These are phyloP conservation scores for Limonium bicolor DNA, from an alignment of 148 eudicot species.

Conservation along the genomic window DNA sequence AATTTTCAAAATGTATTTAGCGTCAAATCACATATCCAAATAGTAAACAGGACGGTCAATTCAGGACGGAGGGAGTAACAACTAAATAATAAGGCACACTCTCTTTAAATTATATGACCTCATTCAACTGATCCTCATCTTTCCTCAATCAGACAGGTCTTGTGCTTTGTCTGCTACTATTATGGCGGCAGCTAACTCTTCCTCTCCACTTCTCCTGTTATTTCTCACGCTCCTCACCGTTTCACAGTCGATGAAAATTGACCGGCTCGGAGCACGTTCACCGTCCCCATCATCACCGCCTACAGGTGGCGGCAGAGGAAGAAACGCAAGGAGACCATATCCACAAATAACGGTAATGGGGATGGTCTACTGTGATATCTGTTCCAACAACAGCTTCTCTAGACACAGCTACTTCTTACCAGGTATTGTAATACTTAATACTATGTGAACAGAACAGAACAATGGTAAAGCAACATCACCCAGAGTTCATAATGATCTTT, in stretches of 20 bases:
- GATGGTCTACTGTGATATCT: constrained; percentile 79
- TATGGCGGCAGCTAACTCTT: neutral
- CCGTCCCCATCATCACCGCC: neutral
- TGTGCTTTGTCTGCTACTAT: neutral
- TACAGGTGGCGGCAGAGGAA: neutral
- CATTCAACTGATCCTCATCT: too few species aligned
- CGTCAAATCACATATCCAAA: too few species aligned
- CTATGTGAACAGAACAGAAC: neutral
- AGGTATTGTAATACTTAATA: constrained; percentile 18
- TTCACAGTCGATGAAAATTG: constrained; percentile 4
- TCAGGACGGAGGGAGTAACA: too few species aligned
- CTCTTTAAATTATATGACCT: too few species aligned
- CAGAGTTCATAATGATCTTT: neutral
- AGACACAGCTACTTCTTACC: constrained; percentile 83
- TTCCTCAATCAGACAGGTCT: too few species aligned
- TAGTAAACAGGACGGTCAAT: too few species aligned
- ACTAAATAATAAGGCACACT: too few species aligned
- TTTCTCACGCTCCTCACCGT: constrained; percentile 18
- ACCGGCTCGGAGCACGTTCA: constrained; percentile 18
- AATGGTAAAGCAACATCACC: neutral
- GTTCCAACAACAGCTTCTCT: constrained; percentile 82
- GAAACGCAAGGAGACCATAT: constrained; percentile 3
- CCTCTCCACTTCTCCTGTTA: constrained; percentile 14
- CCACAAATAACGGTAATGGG: constrained; percentile 83
- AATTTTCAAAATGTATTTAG: too few species aligned